Evolutionary conservation across 352 stramenopile genomes (phyloP).

Genomic region (Globisporangium perplexum): DNA sequence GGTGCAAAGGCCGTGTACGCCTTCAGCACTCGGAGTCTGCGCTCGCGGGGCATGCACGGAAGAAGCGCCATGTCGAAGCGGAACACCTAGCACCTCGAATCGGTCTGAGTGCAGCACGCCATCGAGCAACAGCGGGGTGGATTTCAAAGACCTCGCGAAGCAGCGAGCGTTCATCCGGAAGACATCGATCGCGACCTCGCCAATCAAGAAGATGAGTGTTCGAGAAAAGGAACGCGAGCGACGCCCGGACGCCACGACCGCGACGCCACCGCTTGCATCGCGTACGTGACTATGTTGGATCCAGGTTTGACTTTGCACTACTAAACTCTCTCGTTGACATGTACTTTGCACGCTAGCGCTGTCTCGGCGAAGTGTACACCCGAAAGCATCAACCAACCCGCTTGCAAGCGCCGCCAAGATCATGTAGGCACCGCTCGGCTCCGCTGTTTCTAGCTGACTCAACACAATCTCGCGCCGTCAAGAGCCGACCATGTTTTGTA

Average conservation of each 20-base stretch:
- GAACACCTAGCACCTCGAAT: background rate
- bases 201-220: constrained; percentile 18
- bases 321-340: background rate
- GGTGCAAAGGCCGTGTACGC: constrained; percentile 11
- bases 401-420: constrained; percentile 11
- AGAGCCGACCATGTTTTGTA: no score
- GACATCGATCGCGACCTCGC: constrained; percentile 18
- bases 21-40: constrained; percentile 5
- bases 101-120: background rate
- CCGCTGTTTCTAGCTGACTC: no score
- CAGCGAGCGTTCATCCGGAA: constrained; percentile 62
- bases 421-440: constrained; percentile 1
- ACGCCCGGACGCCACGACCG: constrained; percentile 1
- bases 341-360: constrained; percentile 1
- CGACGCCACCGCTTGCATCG: constrained; percentile 3
- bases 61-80: background rate
- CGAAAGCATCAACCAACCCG: background rate
- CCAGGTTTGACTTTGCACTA: background rate
- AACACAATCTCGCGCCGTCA: no score
- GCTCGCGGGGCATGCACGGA: background rate
- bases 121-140: background rate
- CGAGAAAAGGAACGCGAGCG: constrained; percentile 10
- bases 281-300: constrained; percentile 5
- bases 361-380: constrained; percentile 5
- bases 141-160: constrained; percentile 45